phyloP scores from a whole-genome alignment of 2,329 filamentous ascomycete species.

The Aphanocladium album region DNA sequence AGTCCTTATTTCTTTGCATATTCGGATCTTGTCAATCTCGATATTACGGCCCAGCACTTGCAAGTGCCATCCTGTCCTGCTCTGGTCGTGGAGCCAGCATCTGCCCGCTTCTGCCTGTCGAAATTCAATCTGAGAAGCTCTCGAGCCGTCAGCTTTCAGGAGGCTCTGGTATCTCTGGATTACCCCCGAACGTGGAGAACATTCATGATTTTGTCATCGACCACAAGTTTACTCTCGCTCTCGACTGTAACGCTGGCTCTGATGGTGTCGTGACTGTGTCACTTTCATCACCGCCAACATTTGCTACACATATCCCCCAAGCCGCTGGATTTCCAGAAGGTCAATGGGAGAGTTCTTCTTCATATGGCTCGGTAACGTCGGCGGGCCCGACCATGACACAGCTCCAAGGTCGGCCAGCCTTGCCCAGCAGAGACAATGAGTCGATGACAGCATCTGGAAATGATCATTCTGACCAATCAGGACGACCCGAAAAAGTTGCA shows the following conservation, averaged over 20 bases:
- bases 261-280: slow-evolving; percentile 29
- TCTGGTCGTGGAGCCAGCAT: slow-evolving; percentile 23
- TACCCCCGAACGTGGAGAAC: slow-evolving; percentile 8
- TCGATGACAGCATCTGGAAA: neutral
- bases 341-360: neutral
- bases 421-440: neutral
- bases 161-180: slow-evolving; percentile 3
- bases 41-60: slow-evolving; percentile 27
- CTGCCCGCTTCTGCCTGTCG: slow-evolving; percentile 26
- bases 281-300: slow-evolving; percentile 16
- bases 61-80: slow-evolving; percentile 23
- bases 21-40: slow-evolving; percentile 22
- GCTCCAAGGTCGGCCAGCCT: slow-evolving; percentile 1
- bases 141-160: slow-evolving; percentile 12
- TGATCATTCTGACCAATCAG: neutral
- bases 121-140: slow-evolving; percentile 19
- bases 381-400: neutral
- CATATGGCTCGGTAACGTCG: neutral
- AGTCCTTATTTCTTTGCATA: slow-evolving; percentile 30
- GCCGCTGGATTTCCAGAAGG: neutral
- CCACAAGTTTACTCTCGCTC: slow-evolving; percentile 20
- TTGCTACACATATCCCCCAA: slow-evolving; percentile 11
- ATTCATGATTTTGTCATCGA: slow-evolving; percentile 16
- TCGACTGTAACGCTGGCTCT: slow-evolving; percentile 27
- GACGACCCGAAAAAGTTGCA: neutral